Conservation (phyloP, 208 protist genomes). For the Strigomonas galati region DNA sequence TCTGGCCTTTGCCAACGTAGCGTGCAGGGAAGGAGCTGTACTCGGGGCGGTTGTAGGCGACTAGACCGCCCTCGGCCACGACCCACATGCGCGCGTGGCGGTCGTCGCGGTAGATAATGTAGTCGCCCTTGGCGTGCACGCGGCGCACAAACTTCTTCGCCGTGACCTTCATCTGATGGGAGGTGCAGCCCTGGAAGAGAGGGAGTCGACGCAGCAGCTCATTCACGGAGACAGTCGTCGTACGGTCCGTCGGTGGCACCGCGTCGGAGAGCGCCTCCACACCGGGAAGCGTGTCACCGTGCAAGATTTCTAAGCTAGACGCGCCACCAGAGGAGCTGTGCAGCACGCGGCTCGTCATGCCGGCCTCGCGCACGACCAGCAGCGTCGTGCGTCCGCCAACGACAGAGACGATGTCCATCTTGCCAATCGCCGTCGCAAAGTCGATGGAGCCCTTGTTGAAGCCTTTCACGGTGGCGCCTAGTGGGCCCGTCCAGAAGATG, state of each 20-base stretch:
- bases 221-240: conserved; percentile 41
- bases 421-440: conserved; percentile 55
- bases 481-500: conserved; percentile 94
- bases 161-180: conserved; percentile 58
- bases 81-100: conserved; percentile 61
- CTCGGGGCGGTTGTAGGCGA: conserved; percentile 47
- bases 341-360: conserved; percentile 57
- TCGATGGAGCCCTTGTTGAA: conserved; percentile 64
- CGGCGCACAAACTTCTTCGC: conserved; percentile 63
- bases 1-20: conserved; percentile 55
- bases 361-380: conserved; percentile 30
- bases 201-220: conserved; percentile 64
- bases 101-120: conserved; percentile 57
- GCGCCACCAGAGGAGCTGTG: conserved; percentile 98
- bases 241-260: conserved; percentile 24
- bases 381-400: conserved; percentile 57
- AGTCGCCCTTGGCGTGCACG: conserved; percentile 65
- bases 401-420: conserved; percentile 47
- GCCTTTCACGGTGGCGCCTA: conserved; percentile 93
- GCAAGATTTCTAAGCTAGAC: conserved; percentile 96
- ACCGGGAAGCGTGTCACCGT: conserved; percentile 91
- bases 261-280: conserved; percentile 83
- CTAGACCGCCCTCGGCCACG: conserved; percentile 59
- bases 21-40: conserved; percentile 50
- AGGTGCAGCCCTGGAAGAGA: conserved; percentile 70